A percentile compares a stretch with the other conserved stretches of the same genome.
phyloP scores from a whole-genome alignment of 371 early-diverging fungal genomes.

The Cladochytrium tenue region DNA sequence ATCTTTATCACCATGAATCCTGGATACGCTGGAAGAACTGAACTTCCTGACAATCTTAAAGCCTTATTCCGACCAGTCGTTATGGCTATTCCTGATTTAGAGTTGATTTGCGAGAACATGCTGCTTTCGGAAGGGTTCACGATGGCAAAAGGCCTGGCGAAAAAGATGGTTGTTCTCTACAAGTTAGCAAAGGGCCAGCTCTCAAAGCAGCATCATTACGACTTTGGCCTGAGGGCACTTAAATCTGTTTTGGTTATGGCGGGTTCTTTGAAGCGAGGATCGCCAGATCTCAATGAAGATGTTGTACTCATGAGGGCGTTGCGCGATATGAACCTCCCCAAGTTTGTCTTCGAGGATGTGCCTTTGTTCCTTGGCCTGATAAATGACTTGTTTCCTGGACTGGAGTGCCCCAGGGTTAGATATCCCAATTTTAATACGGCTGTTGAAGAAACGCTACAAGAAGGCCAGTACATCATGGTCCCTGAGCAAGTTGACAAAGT shows the following conservation, averaged over 20 bases:
- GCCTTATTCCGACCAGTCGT: conserved; percentile 62
- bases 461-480: conserved; percentile 47
- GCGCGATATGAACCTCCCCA: conserved; percentile 64
- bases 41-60: conserved; percentile 64
- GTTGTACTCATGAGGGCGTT: conserved; percentile 63
- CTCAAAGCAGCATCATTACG: conserved; percentile 63
- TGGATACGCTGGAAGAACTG: conserved; percentile 64
- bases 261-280: conserved; percentile 57
- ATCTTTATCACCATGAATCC: conserved; percentile 68
- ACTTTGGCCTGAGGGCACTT: conserved; percentile 62
- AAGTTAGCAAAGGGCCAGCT: conserved; percentile 57
- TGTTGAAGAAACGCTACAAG: conserved; percentile 53
- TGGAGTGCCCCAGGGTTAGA: conserved; percentile 61
- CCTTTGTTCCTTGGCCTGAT: conserved; percentile 61
- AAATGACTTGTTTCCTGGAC: conserved; percentile 58
- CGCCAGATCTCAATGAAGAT: conserved; percentile 59
- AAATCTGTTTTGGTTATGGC: conserved; percentile 65
- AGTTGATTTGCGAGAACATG: conserved; percentile 65
- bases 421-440: conserved; percentile 63
- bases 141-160: conserved; percentile 56
- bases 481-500: conserved; percentile 65
- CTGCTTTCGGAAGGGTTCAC: conserved; percentile 63
- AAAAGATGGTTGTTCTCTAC: conserved; percentile 63
- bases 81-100: conserved; percentile 64
- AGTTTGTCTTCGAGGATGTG: conserved; percentile 64